Base-by-base conservation (phyloP, 1,284 basidiomycete genomes). In the Malassezia vespertilionis region DNA sequence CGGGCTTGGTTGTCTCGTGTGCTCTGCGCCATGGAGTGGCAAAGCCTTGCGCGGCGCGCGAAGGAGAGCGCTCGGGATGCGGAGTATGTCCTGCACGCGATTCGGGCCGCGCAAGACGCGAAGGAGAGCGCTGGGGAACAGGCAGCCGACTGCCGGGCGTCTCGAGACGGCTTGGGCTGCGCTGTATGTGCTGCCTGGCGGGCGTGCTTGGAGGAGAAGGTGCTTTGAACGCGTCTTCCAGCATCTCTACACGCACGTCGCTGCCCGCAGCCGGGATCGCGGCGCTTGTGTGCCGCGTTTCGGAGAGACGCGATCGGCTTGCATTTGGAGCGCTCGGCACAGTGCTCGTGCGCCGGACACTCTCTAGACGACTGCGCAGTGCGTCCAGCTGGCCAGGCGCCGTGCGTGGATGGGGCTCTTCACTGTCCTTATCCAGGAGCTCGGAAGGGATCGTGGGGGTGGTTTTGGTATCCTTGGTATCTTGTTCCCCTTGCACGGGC, bases 291-390 rank as follows among this genome's bases (percentile, higher is more conserved):
- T n/a, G n/a, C n/a, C n/a, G n/a, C n/a, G n/a, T n/a, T n/a, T n/a
- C n/a, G n/a, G n/a, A n/a, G n/a, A n/a, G n/a, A n/a, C n/a, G n/a
- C n/a, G n/a, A n/a, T n/a, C n/a, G n/a, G n/a, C n/a, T n/a, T n/a
- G n/a, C n/a, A n/a, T n/a, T n/a, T n/a, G n/a, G n/a, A n/a, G n/a
- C n/a, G n/a, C n/a, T n/a, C n/a, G n/a, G n/a, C n/a, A 42, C 31
- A 5, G 47, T 40, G 27, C 48, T 51, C 5, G 44, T 32, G 12
- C 48, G 42, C 5, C 48, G 42, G 11, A 45, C 48, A 17, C 15
- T 34, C 15, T 44, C 48, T 8, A 51, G 35, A 7, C 48, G 48
- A 5, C 37, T 51, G 17, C 48, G 48, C 20, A 51, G 33, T 20
- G 48, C 48, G 21, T 51, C 43, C 14, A 51, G 36, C 15, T 28